Percentiles rank a stretch among this genome's conserved stretches.
Conservation (phyloP, 2,329 filamentous ascomycete species). For the Ustilaginoidea virens region DNA sequence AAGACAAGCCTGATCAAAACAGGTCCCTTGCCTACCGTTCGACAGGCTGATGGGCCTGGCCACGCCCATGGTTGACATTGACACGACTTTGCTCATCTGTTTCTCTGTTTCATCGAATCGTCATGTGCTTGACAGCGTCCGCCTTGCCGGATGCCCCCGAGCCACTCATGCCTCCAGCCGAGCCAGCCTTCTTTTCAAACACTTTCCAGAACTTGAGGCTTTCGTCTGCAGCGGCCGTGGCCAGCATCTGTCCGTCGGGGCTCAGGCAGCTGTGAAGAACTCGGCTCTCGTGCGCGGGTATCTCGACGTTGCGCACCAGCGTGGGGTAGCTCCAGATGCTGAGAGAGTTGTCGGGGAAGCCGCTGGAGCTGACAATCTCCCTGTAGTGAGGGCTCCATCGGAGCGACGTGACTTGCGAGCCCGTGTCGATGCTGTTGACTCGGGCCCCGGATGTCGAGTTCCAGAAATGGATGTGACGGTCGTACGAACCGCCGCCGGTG, state of each 20-base stretch:
- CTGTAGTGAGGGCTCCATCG: conserved; percentile 96
- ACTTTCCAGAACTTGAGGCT: conserved; percentile 99
- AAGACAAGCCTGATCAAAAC: conserved; percentile 28
- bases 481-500: conserved; percentile 89
- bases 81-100: no score
- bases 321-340: conserved; percentile 99
- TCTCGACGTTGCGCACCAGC: conserved; percentile 92
- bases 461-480: conserved; percentile 99
- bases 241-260: conserved; percentile 94
- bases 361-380: conserved; percentile 93
- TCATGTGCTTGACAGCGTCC: conserved; percentile 88
- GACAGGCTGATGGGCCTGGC: conserved; percentile 13
- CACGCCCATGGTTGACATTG: no score
- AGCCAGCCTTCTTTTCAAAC: conserved; percentile 93
- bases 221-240: conserved; percentile 91
- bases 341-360: conserved; percentile 97
- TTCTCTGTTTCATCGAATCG: conserved; percentile 71
- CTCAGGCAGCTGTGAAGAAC: conserved; percentile 94
- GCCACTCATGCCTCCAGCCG: conserved; percentile 45
- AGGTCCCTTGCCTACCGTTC: conserved; percentile 32
- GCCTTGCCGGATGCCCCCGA: conserved; percentile 62
- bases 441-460: conserved; percentile 95
- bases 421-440: conserved; percentile 98
- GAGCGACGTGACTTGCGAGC: conserved; percentile 90
- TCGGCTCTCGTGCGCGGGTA: conserved; percentile 90